Evolutionary conservation across 2,329 filamentous ascomycete genomes (phyloP), one percentile per base, ranked within the genome.

Genomic region (Fusarium guadeloupense): DNA sequence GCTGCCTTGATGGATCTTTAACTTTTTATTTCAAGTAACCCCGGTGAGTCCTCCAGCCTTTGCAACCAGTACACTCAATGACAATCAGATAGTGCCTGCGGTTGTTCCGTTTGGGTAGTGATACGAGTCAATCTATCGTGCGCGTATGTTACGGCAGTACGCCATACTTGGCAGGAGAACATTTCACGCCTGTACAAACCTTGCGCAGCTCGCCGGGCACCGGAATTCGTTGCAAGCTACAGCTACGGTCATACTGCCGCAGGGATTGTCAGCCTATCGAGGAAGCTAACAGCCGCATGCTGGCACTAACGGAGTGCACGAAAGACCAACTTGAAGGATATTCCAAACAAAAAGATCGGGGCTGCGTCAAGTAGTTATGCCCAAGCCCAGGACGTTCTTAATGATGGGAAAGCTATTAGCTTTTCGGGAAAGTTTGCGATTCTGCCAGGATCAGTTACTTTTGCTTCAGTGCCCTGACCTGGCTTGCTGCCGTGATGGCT

Each of bases 121-220:
- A 46, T 64, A 52, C 45, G 44, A 56, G 49, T 17, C 49, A 54
- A 63, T 63, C 41, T 43, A 33, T 54, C 26, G 42, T 60, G 37
- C 49, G 30, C 35, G 23, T 39, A 48, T 34, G 46, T 59, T 53
- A 42, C 37, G 25, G 35, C 26, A 20, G n/a, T 50, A 20, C 23
- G 35, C 39, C 54, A 6, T 46, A 31, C 17, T 53, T 20, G 39
- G 41, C 49, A 47, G 35, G 19, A 64, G 43, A 47, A 31, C 44
- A 37, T 21, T 45, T 41, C 34, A 46, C 41, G 34, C 37, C 52
- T 35, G 37, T 21, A 37, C 37, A 33, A 19, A 39, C 28, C 19
- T 41, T 37, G 21, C 39, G 35, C 46, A 52, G 14, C 49, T 39
- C 34, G 48, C 41, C 52, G 19, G 23, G 16, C 28, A 45, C 25